Conservation (phyloP, 2,329 filamentous ascomycete species). For the Dactylonectria macrodidyma region DNA sequence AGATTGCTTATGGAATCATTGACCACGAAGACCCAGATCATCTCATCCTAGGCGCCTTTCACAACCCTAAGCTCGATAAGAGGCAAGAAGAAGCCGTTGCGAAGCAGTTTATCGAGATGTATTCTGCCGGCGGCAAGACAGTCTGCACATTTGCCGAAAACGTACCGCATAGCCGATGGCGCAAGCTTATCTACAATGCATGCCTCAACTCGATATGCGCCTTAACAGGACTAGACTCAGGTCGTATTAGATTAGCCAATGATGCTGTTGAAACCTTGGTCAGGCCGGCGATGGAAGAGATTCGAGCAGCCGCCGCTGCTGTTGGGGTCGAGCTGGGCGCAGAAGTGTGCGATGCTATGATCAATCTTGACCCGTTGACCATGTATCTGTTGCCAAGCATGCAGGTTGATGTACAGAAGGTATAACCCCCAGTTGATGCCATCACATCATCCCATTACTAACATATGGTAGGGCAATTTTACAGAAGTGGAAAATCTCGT, state of each 20-base stretch:
- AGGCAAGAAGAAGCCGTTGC: neutral
- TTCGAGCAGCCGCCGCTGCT: neutral
- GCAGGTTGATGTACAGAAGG: slow-evolving; percentile 12
- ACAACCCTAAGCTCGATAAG: neutral
- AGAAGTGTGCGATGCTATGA: neutral
- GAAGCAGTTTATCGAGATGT: slow-evolving; percentile 11
- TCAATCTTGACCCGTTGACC: neutral
- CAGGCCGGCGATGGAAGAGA: slow-evolving; percentile 13
- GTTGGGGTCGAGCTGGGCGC: neutral
- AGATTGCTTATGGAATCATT: slow-evolving; percentile 2
- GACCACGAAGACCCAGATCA: slow-evolving; percentile 8
- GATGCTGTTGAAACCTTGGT: slow-evolving; percentile 1
- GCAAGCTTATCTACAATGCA: slow-evolving; percentile 19
- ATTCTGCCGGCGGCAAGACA: slow-evolving; percentile 4
- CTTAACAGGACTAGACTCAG: slow-evolving; percentile 2
- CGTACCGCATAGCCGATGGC: slow-evolving; percentile 9
- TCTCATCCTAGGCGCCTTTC: slow-evolving; percentile 13
- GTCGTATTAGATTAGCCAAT: slow-evolving; percentile 5
- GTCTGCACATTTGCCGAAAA: neutral
- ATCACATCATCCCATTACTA: neutral
- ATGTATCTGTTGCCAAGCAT: slow-evolving; percentile 10
- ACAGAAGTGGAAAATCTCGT: slow-evolving; percentile 14
- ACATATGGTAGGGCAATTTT: neutral
- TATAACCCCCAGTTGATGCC: neutral
- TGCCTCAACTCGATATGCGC: slow-evolving; percentile 10